Conservation (phyloP, 352 stramenopile genomes). For the Globisporangium polare region DNA sequence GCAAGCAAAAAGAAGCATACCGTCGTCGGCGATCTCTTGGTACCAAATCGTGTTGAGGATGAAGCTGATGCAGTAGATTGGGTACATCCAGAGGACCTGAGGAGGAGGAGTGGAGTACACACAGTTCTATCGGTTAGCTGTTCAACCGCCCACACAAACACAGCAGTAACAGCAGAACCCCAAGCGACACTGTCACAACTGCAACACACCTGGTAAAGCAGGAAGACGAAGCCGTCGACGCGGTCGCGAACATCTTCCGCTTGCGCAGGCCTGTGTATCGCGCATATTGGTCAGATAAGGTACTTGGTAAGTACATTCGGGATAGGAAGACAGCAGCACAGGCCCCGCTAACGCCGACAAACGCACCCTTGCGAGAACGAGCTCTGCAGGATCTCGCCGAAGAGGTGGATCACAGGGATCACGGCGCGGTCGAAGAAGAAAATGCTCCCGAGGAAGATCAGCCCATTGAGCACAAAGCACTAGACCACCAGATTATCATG, state of each 20-base stretch:
- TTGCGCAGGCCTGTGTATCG: conserved; percentile 31
- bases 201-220: conserved; percentile 70
- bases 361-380: conserved; percentile 65
- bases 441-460: conserved; percentile 88
- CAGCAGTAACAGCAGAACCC: background rate
- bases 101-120: too few relatives aligned
- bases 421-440: conserved; percentile 86
- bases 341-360: too few relatives aligned
- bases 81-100: conserved; percentile 87
- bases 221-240: conserved; percentile 81
- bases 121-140: background rate
- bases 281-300: too few relatives aligned
- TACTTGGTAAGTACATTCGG: too few relatives aligned
- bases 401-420: conserved; percentile 86
- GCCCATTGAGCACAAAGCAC: conserved; percentile 87
- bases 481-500: too few relatives aligned
- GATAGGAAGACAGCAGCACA: too few relatives aligned
- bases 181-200: background rate
- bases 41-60: conserved; percentile 91
- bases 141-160: background rate
- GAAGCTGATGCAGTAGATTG: conserved; percentile 90
- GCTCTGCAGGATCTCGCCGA: conserved; percentile 75
- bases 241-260: conserved; percentile 72
- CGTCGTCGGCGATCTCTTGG: conserved; percentile 87
- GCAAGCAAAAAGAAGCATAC: conserved; percentile 22